Percentiles rank a stretch among this genome's conserved stretches.
Conservation (phyloP, 1,284 basidiomycete species). For the Hemileia vastatrix region DNA sequence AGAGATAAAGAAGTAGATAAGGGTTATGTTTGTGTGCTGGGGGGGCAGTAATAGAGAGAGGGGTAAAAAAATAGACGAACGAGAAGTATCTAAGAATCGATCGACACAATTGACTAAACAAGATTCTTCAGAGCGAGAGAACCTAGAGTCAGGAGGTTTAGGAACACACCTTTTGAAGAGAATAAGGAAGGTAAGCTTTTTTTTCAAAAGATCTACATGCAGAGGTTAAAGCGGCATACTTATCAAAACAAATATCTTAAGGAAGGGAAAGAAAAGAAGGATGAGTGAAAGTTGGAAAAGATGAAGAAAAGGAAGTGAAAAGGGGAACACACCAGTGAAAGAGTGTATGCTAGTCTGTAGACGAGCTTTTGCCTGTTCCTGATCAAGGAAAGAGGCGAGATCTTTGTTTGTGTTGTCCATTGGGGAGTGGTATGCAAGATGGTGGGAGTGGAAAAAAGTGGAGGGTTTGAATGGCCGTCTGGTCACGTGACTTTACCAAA, state of each 20-base stretch:
- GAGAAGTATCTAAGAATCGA: slow-evolving; percentile 82
- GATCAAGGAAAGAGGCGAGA: slow-evolving; percentile 69
- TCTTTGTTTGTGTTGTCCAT: no score
- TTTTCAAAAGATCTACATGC: background rate
- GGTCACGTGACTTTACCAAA: no score
- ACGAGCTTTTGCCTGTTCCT: slow-evolving; percentile 74
- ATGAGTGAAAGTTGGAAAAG: slow-evolving; percentile 2
- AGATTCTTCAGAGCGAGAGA: slow-evolving; percentile 69
- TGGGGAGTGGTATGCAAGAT: no score
- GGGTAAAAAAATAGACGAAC: slow-evolving; percentile 19
- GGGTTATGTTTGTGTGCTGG: background rate
- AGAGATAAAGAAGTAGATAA: background rate
- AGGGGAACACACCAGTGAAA: slow-evolving; percentile 43
- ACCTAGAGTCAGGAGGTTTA: slow-evolving; percentile 67
- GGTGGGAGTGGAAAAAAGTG: no score
- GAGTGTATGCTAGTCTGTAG: slow-evolving; percentile 55
- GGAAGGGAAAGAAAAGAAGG: no score
- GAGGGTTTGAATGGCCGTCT: no score
- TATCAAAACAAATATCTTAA: slow-evolving; percentile 11
- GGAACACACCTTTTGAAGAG: slow-evolving; percentile 62
- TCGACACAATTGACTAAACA: slow-evolving; percentile 89
- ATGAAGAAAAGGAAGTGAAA: slow-evolving; percentile 26
- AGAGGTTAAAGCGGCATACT: background rate
- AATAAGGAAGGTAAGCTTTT: slow-evolving; percentile 3
- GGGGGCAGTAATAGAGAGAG: background rate